Conservation (phyloP, 768 basidiomycete genomes). For the Kwoniella sp. region DNA sequence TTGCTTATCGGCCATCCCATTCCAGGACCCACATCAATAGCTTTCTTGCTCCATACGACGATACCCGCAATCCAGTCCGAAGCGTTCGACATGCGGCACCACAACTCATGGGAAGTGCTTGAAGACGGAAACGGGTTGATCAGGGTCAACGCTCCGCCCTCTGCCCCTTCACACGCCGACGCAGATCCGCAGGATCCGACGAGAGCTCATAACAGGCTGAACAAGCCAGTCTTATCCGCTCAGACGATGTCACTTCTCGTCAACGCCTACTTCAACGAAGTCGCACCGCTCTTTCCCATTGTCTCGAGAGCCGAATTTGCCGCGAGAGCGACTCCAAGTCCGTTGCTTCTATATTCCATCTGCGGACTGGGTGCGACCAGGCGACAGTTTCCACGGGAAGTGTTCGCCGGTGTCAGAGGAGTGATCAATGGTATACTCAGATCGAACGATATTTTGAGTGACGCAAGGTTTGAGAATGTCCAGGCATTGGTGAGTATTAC, state of each 20-base stretch:
- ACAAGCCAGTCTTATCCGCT: conserved; percentile 36
- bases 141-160: conserved; percentile 46
- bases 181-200: conserved; percentile 26
- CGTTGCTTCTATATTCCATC: conserved; percentile 83
- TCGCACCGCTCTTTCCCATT: conserved; percentile 78
- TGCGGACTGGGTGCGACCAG: conserved; percentile 82
- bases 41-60: conserved; percentile 85
- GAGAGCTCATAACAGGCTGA: conserved; percentile 27
- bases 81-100: conserved; percentile 78
- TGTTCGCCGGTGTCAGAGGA: conserved; percentile 86
- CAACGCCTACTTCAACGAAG: conserved; percentile 88
- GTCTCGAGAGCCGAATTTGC: conserved; percentile 85
- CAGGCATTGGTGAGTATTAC: conserved; percentile 63
- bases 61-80: conserved; percentile 82
- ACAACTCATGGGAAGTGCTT: conserved; percentile 81
- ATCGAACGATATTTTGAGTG: conserved; percentile 83
- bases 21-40: conserved; percentile 77
- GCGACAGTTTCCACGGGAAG: conserved; percentile 71
- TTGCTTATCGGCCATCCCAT: neutral
- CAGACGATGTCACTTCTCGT: conserved; percentile 58
- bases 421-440: conserved; percentile 83
- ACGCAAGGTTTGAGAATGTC: conserved; percentile 76
- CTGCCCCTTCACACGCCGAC: conserved; percentile 15
- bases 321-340: conserved; percentile 66
- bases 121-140: conserved; percentile 83